A percentile compares a stretch with the other conserved stretches of the same genome.
Evolutionary conservation across 768 basidiomycete species (phyloP).

Genomic region (Amanita muscaria): DNA sequence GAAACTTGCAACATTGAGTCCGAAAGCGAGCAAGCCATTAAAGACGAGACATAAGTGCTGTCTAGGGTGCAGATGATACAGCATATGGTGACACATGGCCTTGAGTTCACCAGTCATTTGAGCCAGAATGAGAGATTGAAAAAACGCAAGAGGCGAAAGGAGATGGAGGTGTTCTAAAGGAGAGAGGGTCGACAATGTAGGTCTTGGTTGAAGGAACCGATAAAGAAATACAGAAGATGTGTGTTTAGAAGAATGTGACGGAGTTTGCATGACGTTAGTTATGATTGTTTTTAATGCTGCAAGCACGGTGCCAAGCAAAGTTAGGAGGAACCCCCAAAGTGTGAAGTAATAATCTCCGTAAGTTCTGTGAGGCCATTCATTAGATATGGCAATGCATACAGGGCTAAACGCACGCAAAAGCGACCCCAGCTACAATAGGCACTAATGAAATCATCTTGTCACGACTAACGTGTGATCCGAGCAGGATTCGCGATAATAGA

Average conservation of each 20-base stretch:
- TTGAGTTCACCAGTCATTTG: constrained; percentile 75
- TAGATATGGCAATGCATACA: neutral
- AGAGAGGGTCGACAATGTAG: constrained; percentile 21
- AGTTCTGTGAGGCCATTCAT: constrained; percentile 41
- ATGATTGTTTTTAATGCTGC: constrained; percentile 92
- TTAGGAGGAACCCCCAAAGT: constrained; percentile 72
- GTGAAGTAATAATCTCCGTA: constrained; percentile 97
- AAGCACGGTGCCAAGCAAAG: constrained; percentile 82
- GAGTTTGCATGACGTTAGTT: constrained; percentile 69
- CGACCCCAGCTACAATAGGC: constrained; percentile 86
- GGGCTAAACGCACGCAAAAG: constrained; percentile 61
- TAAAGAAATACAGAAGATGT: neutral
- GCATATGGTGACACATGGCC: constrained; percentile 30
- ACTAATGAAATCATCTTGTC: constrained; percentile 64
- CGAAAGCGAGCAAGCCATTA: constrained; percentile 87
- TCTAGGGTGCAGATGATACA: constrained; percentile 6
- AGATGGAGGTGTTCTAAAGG: constrained; percentile 84
- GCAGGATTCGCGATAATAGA: constrained; percentile 60
- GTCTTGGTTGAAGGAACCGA: constrained; percentile 2
- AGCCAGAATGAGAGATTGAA: constrained; percentile 77
- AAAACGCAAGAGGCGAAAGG: constrained; percentile 87
- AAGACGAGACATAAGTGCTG: constrained; percentile 49
- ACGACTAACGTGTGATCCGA: constrained; percentile 49
- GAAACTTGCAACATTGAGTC: constrained; percentile 89
- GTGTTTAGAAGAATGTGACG: neutral